Evolutionary conservation across 805 yeast species (phyloP), one percentile per base, ranked within the genome.

Genomic region (Limtongozyma cylindracea): DNA sequence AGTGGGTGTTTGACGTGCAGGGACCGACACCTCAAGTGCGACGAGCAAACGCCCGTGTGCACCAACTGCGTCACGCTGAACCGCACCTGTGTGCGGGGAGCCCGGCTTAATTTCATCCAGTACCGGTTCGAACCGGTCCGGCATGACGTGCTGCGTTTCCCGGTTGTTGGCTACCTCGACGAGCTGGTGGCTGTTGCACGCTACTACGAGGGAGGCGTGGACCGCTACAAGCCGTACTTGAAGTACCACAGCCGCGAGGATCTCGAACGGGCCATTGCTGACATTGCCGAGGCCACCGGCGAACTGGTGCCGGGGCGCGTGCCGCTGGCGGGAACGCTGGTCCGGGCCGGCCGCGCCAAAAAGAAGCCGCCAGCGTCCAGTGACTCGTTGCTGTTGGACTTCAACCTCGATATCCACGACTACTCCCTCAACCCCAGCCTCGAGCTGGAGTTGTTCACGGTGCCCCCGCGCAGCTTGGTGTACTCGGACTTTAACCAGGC

Each of bases 1-100:
- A 47, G 53, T 7, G 72, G 72, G 10, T 63, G 72, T 34, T 39
- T 59, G 23, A 62, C 68, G 8, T 67, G 76, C 32, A 56, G 74
- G 23, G 61, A 62, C 27, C 49, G 74, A 20, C 67, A 68, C 38
- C 61, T 66, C 48, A 67, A 65, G 34, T 67, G 76, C 39, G 74
- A 67, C 33, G 71, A 63, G 35, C 56, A 51, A 19, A 55, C 55
- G 24, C 76, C 76, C 2, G 56, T 56, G 16, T 67, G 76, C 37
- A 48, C 53, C 18, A 61, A 64, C 32, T 49, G 72, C 37, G 43
- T 56, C 22, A 58, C 56, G 23, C 51, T 63, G 7, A 48, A 52
- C 21, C 41, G 61, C 18, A 43, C 41, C 20, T 60, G 68, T 29
- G 47, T 49, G 30, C 37, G 59, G 25, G 64, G 64, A 1, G 36